Evolutionary conservation across 805 yeast genomes (phyloP).

Genomic region (Kodamaea leandrae): DNA sequence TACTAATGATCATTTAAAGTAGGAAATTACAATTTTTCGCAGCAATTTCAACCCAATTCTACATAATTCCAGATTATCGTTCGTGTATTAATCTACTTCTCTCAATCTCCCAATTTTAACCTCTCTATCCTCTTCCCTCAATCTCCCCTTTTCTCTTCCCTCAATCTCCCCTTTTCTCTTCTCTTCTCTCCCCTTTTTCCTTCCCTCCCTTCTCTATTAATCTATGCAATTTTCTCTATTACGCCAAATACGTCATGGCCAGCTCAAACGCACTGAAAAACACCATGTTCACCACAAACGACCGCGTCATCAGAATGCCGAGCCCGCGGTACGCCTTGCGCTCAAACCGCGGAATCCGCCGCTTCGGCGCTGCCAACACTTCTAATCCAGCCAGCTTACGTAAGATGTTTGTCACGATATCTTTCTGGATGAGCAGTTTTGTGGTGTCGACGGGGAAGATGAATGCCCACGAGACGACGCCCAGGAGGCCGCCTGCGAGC

Average conservation of each 20-base stretch:
- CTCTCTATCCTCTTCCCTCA: background rate
- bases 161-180: background rate
- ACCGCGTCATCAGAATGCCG: slow-evolving; percentile 69
- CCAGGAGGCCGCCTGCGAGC: slow-evolving; percentile 77
- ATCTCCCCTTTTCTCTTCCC: background rate
- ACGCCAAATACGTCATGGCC: slow-evolving; percentile 55
- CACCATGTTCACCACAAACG: slow-evolving; percentile 69
- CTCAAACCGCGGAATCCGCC: slow-evolving; percentile 32
- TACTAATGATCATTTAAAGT: too few species aligned
- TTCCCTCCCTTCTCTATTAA: background rate
- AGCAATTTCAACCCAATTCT: too few species aligned
- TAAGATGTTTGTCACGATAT: slow-evolving; percentile 65
- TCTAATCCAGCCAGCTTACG: slow-evolving; percentile 47
- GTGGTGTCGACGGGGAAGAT: slow-evolving; percentile 82
- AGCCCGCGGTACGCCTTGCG: slow-evolving; percentile 70
- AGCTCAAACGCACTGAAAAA: slow-evolving; percentile 73
- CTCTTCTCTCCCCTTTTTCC: background rate
- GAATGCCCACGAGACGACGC: slow-evolving; percentile 68
- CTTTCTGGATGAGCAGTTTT: slow-evolving; percentile 73
- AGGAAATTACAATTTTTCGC: too few species aligned
- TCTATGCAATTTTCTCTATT: too few species aligned
- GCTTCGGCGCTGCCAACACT: slow-evolving; percentile 31
- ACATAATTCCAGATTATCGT: too few species aligned
- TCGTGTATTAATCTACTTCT: too few species aligned
- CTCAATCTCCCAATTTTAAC: too few species aligned